phyloP scores from a whole-genome alignment of 2,329 filamentous ascomycete species.

The Metarhizium album region DNA sequence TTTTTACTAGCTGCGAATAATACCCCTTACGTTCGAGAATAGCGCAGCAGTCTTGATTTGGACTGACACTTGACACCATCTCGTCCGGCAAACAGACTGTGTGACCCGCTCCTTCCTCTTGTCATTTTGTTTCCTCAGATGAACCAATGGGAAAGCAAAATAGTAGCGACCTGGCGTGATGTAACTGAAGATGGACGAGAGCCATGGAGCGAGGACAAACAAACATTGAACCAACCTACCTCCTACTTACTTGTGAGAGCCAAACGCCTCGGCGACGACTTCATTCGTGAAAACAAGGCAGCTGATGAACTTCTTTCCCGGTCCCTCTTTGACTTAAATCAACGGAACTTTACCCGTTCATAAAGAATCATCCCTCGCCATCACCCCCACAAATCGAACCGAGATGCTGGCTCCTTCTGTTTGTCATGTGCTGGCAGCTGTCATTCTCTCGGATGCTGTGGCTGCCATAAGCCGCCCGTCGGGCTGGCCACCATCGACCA shows the following conservation, averaged over 20 bases:
- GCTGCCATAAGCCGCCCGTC: neutral
- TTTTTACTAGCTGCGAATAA: too few species aligned
- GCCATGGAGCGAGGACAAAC: neutral
- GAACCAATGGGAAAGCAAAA: neutral
- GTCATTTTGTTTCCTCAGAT: neutral
- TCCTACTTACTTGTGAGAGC: too few species aligned
- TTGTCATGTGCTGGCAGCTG: neutral
- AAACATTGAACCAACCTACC: too few species aligned
- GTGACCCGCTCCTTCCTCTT: neutral
- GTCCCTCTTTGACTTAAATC: neutral
- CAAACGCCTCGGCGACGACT: neutral
- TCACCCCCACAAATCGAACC: neutral
- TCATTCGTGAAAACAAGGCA: neutral
- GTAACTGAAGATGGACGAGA: neutral
- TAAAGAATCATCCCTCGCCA: neutral
- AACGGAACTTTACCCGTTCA: neutral
- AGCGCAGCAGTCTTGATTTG: too few species aligned
- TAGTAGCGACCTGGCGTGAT: neutral
- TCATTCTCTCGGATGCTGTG: neutral
- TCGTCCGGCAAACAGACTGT: neutral
- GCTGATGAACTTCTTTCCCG: neutral
- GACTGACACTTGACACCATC: too few species aligned
- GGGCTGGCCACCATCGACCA: neutral
- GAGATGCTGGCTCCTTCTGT: neutral
- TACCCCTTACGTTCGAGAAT: too few species aligned